These are phyloP conservation scores for Yarrowia sp. DNA, from an alignment of 805 yeast species.

Conservation along the genomic window DNA sequence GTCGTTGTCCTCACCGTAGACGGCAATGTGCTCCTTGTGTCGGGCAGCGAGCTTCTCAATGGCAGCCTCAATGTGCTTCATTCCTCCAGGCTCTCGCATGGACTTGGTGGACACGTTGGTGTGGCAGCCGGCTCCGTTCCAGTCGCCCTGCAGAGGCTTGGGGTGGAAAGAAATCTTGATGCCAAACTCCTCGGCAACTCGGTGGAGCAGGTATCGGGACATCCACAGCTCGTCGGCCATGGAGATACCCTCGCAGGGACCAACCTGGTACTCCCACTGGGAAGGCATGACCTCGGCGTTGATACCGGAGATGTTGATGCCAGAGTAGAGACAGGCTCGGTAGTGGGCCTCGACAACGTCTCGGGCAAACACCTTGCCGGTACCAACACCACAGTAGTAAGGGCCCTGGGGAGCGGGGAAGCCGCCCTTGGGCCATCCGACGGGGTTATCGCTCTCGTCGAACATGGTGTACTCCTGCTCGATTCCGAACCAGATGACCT, in stretches of 20 bases:
- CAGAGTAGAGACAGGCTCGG: conserved; percentile 95
- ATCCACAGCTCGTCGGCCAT: conserved; percentile 99
- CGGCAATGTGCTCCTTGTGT: conserved; percentile 92
- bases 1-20: conserved; percentile 94
- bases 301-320: conserved; percentile 88
- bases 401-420: conserved; percentile 99
- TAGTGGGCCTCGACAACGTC: conserved; percentile 99
- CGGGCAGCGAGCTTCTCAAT: conserved; percentile 90
- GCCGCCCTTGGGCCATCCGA: conserved; percentile 99
- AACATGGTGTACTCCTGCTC: conserved; percentile 98
- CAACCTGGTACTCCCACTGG: conserved; percentile 99
- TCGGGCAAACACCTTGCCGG: conserved; percentile 96
- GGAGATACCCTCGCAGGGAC: conserved; percentile 90
- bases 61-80: conserved; percentile 89
- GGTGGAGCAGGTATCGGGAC: conserved; percentile 85
- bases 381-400: conserved; percentile 99
- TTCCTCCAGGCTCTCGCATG: conserved; percentile 96
- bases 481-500: conserved; percentile 93
- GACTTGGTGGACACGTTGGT: conserved; percentile 91
- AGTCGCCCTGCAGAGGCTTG: conserved; percentile 97
- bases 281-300: conserved; percentile 99
- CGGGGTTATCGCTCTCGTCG: conserved; percentile 82
- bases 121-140: conserved; percentile 99
- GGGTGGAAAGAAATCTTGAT: conserved; percentile 99
- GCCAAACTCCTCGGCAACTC: conserved; percentile 98